phyloP scores from a whole-genome alignment of 495 filamentous ascomycete genomes.

The Amorphotheca resinae region DNA sequence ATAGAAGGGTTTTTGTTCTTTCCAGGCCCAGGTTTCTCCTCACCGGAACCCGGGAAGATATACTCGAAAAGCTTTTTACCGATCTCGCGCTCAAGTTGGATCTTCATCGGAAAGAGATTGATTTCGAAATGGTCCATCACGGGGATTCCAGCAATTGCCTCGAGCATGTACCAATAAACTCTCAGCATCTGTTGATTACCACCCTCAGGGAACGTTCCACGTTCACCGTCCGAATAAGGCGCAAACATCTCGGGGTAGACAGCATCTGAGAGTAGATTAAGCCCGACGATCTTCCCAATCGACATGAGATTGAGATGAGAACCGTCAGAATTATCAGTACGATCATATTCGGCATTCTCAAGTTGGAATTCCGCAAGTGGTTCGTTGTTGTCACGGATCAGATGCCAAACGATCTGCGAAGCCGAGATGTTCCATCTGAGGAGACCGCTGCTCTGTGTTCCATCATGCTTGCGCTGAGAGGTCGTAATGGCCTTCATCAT shows the following conservation, averaged over 20 bases:
- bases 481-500: constrained; percentile 99
- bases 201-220: constrained; percentile 31
- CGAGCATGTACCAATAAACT: constrained; percentile 94
- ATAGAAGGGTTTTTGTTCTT: constrained; percentile 69
- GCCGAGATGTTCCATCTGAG: constrained; percentile 83
- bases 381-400: constrained; percentile 72
- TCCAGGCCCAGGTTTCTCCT: constrained; percentile 32
- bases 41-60: constrained; percentile 70
- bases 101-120: constrained; percentile 79
- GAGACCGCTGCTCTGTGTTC: constrained; percentile 61
- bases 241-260: constrained; percentile 93
- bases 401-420: constrained; percentile 91
- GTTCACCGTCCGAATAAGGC: constrained; percentile 61
- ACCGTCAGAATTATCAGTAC: constrained; percentile 90
- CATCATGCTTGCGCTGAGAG: constrained; percentile 77
- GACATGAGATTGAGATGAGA: constrained; percentile 90
- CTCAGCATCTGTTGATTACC: constrained; percentile 66
- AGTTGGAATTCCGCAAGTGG: constrained; percentile 92
- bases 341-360: constrained; percentile 76
- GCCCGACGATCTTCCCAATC: constrained; percentile 67
- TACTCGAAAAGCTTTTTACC: constrained; percentile 95
- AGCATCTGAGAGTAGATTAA: constrained; percentile 80
- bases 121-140: constrained; percentile 97
- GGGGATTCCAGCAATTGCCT: constrained; percentile 94
- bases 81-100: constrained; percentile 88